Percentiles rank a stretch among this genome's conserved stretches.
phyloP scores from a whole-genome alignment of 2,329 filamentous ascomycete species.

The Aspergillus transmontanensis region DNA sequence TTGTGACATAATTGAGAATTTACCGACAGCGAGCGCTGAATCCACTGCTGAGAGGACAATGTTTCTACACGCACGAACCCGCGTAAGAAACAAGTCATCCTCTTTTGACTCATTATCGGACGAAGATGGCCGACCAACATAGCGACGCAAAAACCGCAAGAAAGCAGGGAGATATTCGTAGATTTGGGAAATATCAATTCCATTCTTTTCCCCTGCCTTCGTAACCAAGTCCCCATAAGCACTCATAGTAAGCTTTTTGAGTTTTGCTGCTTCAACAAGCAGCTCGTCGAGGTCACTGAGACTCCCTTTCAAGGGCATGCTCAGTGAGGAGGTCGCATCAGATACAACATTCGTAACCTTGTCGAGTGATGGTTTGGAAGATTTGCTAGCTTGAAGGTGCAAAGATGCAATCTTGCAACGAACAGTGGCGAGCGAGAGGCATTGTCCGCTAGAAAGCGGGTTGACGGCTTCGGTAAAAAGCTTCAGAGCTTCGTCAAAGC shows the following conservation, averaged over 20 bases:
- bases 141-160: constrained; percentile 44
- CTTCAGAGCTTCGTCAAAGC: constrained; percentile 41
- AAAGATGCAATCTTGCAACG: constrained; percentile 43
- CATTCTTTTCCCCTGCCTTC: constrained; percentile 22
- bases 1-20: constrained; percentile 40
- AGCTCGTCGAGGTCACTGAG: constrained; percentile 47
- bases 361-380: constrained; percentile 21
- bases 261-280: constrained; percentile 44
- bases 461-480: constrained; percentile 36
- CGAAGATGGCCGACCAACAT: constrained; percentile 37
- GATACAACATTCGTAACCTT: constrained; percentile 29
- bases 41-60: constrained; percentile 45
- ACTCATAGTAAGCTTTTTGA: constrained; percentile 46
- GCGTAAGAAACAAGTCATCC: constrained; percentile 33
- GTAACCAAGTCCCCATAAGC: constrained; percentile 36
- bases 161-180: constrained; percentile 43
- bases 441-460: constrained; percentile 34
- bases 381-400: constrained; percentile 35
- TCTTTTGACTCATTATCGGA: constrained; percentile 33
- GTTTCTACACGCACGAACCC: constrained; percentile 35
- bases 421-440: constrained; percentile 38
- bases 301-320: constrained; percentile 42
- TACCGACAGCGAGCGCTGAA: constrained; percentile 43
- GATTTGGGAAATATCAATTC: constrained; percentile 29
- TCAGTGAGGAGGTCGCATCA: constrained; percentile 38